A percentile compares a stretch with the other conserved stretches of the same genome.
phyloP scores from a whole-genome alignment of 2,329 filamentous ascomycete species.

The Aspergillus phoenicis region DNA sequence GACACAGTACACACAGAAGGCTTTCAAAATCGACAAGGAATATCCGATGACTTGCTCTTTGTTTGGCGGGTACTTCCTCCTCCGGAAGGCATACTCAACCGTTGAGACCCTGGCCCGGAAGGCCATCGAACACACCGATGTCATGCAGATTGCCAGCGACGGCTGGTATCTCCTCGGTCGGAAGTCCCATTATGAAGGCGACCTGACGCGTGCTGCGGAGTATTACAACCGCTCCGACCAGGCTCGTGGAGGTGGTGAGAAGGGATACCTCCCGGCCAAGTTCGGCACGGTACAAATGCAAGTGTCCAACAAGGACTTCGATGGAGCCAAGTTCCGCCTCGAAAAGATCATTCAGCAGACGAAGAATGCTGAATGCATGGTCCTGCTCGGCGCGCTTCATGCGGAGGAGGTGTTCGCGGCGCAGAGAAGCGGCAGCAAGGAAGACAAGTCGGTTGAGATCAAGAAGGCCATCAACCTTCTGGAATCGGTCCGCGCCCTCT shows the following conservation, averaged over 20 bases:
- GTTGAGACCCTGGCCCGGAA: slow-evolving; percentile 87
- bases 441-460: slow-evolving; percentile 82
- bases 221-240: slow-evolving; percentile 90
- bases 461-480: slow-evolving; percentile 85
- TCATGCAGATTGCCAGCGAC: slow-evolving; percentile 94
- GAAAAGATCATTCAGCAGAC: slow-evolving; percentile 92
- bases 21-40: slow-evolving; percentile 91
- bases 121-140: slow-evolving; percentile 92
- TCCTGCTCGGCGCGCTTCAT: slow-evolving; percentile 84
- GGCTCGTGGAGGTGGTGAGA: slow-evolving; percentile 86
- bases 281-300: slow-evolving; percentile 91
- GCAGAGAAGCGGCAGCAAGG: slow-evolving; percentile 76
- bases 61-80: slow-evolving; percentile 87
- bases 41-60: slow-evolving; percentile 86
- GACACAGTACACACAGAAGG: slow-evolving; percentile 89
- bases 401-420: slow-evolving; percentile 90
- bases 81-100: slow-evolving; percentile 75
- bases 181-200: slow-evolving; percentile 83
- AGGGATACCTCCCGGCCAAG: slow-evolving; percentile 89
- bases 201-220: slow-evolving; percentile 74
- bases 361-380: slow-evolving; percentile 85
- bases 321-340: slow-evolving; percentile 87
- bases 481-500: slow-evolving; percentile 80
- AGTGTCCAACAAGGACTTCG: slow-evolving; percentile 78
- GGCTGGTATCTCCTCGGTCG: slow-evolving; percentile 94